Evolutionary conservation across 371 early-diverging fungal species (phyloP).

Genomic region (Apophysomyces variabilis): DNA sequence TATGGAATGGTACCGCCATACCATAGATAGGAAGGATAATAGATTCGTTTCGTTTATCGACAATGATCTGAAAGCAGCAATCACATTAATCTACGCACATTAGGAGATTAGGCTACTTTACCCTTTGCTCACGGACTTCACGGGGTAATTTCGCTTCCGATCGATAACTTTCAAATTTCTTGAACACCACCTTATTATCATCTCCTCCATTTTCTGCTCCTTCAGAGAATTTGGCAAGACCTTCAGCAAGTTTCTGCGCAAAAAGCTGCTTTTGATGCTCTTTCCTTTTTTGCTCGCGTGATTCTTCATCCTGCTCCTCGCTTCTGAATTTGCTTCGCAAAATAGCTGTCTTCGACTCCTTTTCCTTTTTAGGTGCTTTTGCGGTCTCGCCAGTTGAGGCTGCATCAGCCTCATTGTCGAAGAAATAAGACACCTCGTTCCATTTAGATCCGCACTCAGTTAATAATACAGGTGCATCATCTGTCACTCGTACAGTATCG

Average conservation of each 20-base stretch:
- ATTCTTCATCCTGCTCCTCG: conserved; percentile 83
- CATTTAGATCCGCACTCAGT: conserved; percentile 78
- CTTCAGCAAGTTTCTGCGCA: conserved; percentile 75
- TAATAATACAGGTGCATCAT: conserved; percentile 63
- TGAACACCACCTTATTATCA: conserved; percentile 74
- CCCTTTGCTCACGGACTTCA: conserved; percentile 65
- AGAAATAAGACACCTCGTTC: conserved; percentile 79
- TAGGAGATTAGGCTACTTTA: conserved; percentile 25
- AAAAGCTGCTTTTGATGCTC: conserved; percentile 91
- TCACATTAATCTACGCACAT: neutral
- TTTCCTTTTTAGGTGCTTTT: conserved; percentile 22
- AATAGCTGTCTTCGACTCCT: conserved; percentile 73
- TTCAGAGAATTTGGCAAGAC: conserved; percentile 77
- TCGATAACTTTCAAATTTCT: conserved; percentile 94
- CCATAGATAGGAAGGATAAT: conserved; percentile 97
- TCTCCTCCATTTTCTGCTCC: conserved; percentile 65
- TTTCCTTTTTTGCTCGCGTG: conserved; percentile 76
- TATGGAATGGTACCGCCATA: conserved; percentile 98
- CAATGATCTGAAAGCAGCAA: conserved; percentile 68
- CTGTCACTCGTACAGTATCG: conserved; percentile 82
- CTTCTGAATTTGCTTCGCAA: conserved; percentile 87
- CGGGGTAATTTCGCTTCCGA: conserved; percentile 87
- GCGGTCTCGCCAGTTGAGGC: conserved; percentile 5
- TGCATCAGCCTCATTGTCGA: conserved; percentile 70
- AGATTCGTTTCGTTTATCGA: conserved; percentile 89